Evolutionary conservation across 306 rosid species (phyloP).

Genomic region (Geum urbanum): DNA sequence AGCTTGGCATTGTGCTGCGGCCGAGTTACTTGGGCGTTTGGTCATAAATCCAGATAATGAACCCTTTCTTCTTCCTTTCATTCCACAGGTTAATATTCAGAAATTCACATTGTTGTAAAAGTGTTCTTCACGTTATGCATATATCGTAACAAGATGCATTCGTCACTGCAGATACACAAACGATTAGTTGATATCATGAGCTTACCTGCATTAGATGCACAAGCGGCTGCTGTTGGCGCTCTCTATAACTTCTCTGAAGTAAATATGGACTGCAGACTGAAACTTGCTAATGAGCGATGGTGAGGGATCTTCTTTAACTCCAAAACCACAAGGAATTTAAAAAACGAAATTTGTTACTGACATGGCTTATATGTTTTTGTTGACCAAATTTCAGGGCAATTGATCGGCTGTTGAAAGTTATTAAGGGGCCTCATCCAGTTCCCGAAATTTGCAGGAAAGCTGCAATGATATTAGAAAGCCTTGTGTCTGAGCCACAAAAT

Average conservation of each 20-base stretch:
- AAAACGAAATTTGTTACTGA: not conserved
- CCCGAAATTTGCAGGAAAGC: conserved; percentile 94
- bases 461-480: conserved; percentile 90
- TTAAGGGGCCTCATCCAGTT: conserved; percentile 82
- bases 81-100: conserved; percentile 60
- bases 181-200: conserved; percentile 86
- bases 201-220: conserved; percentile 81
- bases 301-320: conserved; percentile 20
- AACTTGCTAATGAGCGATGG: conserved; percentile 97
- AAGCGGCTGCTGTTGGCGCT: conserved; percentile 95
- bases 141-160: conserved; percentile 11
- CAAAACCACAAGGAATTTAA: not conserved
- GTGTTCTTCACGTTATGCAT: not conserved
- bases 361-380: not conserved
- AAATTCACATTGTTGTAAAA: not conserved
- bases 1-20: conserved; percentile 96
- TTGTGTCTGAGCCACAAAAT: conserved; percentile 95
- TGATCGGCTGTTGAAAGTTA: conserved; percentile 81
- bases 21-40: conserved; percentile 94
- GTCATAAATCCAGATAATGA: conserved; percentile 93
- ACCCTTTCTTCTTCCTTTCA: conserved; percentile 78
- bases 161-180: conserved; percentile 71
- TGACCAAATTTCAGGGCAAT: conserved; percentile 63
- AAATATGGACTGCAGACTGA: conserved; percentile 93
- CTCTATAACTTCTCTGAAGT: conserved; percentile 97